Evolutionary conservation across 1,284 basidiomycete genomes (phyloP), one percentile per base, ranked within the genome.

Genomic region (Sparassis latifolia): DNA sequence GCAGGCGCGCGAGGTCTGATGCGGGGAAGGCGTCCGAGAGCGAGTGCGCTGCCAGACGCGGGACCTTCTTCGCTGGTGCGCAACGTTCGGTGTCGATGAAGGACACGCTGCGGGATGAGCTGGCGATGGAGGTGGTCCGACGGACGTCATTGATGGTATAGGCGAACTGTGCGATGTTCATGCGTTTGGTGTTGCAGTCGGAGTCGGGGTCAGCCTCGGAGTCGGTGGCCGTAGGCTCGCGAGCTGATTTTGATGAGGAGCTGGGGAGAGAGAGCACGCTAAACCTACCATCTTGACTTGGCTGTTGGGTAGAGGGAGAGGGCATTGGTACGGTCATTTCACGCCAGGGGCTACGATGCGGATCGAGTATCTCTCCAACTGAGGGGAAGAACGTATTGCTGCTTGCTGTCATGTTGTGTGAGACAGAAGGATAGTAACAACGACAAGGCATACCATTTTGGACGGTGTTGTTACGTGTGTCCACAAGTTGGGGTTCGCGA

Each of bases 1-100:
- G 61, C 1, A 90, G 60, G 20, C 61, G 71, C 2, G 62, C 62
- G 9, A 89, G 62, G 29, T 82, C 69, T 1, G 64, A 47, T 38
- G 77, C 73, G 0, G 77, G 61, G 52, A 82, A 71, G 47, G 72
- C 68, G 7, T 56, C 58, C 1, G 61, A 52, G 32, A 72, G 64
- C 41, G 56, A 60, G 48, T 53, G 48, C 10, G 47, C 50, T 2
- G 55, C 44, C 2, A 40, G 32, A n/a, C 50, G 46, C 4, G 47
- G 37, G 33, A 42, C 51, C 10, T 45, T 42, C 30, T 55, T 57
- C 29, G 31, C 10, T 1, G 44, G 42, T 4, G 43, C 37, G 39
- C 42, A 33, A 27, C 35, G n/a, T 20, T 30, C 39, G 10, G 35
- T 48, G 10, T 28, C 48, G 9, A 43, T 28, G 3, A 47, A n/a